A percentile compares a stretch with the other conserved stretches of the same genome.
Conservation (phyloP, 257 asterid species). For the Petrea volubilis region DNA sequence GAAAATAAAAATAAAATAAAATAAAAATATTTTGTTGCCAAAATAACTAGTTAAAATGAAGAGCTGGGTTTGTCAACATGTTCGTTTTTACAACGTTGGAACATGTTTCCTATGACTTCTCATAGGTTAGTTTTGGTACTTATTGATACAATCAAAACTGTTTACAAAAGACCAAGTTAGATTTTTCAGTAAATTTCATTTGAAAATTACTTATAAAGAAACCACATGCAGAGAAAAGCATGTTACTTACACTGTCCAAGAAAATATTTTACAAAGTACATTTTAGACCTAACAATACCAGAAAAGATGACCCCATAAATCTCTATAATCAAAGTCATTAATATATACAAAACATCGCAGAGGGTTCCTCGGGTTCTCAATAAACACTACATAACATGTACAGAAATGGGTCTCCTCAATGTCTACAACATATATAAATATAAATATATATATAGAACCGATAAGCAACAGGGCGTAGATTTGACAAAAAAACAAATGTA, state of each 20-base stretch:
- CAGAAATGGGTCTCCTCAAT: constrained; percentile 8
- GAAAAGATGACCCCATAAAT: not conserved
- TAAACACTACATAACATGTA: constrained; percentile 23
- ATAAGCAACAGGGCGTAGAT: constrained; percentile 13
- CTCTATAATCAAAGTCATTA: constrained; percentile 7
- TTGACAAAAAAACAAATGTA: not conserved
- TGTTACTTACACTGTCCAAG: constrained; percentile 20
- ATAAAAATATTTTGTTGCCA: too few species aligned
- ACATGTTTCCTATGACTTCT: too few species aligned
- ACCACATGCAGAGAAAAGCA: not conserved
- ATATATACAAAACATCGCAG: constrained; percentile 7
- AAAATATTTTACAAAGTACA: constrained; percentile 24
- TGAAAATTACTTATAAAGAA: not conserved
- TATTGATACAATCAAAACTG: too few species aligned
- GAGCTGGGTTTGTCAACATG: too few species aligned
- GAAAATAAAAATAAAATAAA: too few species aligned
- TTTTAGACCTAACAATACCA: constrained; percentile 26
- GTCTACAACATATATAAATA: not conserved
- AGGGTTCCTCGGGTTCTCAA: not conserved
- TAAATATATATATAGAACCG: not conserved
- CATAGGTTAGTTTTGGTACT: too few species aligned
- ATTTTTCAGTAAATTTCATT: not conserved
- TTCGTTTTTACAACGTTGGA: too few species aligned
- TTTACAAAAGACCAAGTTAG: not conserved
- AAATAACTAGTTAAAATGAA: too few species aligned